Evolutionary conservation across 73 alveolate genomes (phyloP).

Genomic region (Paraurostyla sp.): DNA sequence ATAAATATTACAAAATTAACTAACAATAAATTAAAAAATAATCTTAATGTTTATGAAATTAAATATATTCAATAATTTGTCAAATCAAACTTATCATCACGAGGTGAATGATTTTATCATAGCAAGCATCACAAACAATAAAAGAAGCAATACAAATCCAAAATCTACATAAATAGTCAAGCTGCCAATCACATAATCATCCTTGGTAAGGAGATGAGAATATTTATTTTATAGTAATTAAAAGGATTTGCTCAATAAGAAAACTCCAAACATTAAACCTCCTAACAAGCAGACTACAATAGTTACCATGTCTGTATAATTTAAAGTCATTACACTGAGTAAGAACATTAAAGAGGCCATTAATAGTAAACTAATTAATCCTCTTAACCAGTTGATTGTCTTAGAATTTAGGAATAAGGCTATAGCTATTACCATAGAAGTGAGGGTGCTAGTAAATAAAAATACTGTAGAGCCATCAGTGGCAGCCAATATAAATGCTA

Average conservation of each 20-base stretch:
- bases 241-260: slow-evolving; percentile 20
- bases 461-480: slow-evolving; percentile 54
- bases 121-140: slow-evolving; percentile 53
- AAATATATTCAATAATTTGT: no score
- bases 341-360: slow-evolving; percentile 14
- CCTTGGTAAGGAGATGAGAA: slow-evolving; percentile 20
- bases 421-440: slow-evolving; percentile 16
- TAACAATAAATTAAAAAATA: background rate
- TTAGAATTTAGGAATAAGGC: background rate
- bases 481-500: slow-evolving; percentile 19
- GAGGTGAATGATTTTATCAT: slow-evolving; percentile 28
- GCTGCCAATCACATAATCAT: slow-evolving; percentile 39
- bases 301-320: slow-evolving; percentile 33
- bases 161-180: slow-evolving; percentile 51
- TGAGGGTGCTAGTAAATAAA: background rate
- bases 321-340: background rate
- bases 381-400: slow-evolving; percentile 11
- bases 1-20: background rate
- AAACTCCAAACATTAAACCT: slow-evolving; percentile 41
- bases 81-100: slow-evolving; percentile 6
- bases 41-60: background rate
- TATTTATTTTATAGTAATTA: slow-evolving; percentile 2
- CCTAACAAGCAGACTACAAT: slow-evolving; percentile 23
- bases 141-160: slow-evolving; percentile 40
- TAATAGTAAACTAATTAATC: background rate